These are phyloP conservation scores for Ustilago vetiveriae DNA, from an alignment of 1,284 basidiomycete species.

Conservation along the genomic window DNA sequence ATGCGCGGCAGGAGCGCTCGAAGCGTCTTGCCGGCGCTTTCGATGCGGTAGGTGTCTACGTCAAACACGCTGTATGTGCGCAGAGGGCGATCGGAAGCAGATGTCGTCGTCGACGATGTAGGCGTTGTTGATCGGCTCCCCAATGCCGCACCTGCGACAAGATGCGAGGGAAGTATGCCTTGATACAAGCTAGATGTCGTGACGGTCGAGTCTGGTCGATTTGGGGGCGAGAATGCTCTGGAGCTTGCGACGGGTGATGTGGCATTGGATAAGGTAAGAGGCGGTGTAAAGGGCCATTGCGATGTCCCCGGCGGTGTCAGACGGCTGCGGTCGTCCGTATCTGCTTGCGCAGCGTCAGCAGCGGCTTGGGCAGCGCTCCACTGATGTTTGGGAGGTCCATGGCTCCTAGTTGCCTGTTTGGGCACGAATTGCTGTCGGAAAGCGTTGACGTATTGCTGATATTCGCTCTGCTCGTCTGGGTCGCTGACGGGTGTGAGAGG, in stretches of 20 bases:
- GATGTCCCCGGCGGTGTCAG: constrained; percentile 30
- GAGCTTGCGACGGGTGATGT: constrained; percentile 39
- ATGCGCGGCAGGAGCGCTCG: constrained; percentile 32
- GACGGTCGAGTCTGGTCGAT: constrained; percentile 37
- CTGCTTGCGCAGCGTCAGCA: constrained; percentile 43
- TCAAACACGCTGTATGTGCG: constrained; percentile 31
- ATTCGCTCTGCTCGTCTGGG: constrained; percentile 36
- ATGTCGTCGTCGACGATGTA: constrained; percentile 19
- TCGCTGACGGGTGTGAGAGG: constrained; percentile 58
- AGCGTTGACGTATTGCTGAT: constrained; percentile 31
- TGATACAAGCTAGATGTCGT: constrained; percentile 12
- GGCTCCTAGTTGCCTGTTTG: constrained; percentile 10
- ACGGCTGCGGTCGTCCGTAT: constrained; percentile 18
- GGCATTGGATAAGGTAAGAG: constrained; percentile 35
- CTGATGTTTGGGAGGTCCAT: constrained; percentile 46
- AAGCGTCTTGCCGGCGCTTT: constrained; percentile 18
- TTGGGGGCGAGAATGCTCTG: constrained; percentile 41
- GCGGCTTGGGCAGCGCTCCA: constrained; percentile 57
- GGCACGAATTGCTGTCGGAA: constrained; percentile 32
- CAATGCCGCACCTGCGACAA: constrained; percentile 13
- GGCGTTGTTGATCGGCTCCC: constrained; percentile 40
- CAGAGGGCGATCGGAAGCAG: constrained; percentile 14
- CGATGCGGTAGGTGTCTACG: constrained; percentile 34
- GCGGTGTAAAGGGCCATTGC: constrained; percentile 44
- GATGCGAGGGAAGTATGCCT: constrained; percentile 46